Conservation (phyloP, 139 green algal species). For the Chlorella sp. region DNA sequence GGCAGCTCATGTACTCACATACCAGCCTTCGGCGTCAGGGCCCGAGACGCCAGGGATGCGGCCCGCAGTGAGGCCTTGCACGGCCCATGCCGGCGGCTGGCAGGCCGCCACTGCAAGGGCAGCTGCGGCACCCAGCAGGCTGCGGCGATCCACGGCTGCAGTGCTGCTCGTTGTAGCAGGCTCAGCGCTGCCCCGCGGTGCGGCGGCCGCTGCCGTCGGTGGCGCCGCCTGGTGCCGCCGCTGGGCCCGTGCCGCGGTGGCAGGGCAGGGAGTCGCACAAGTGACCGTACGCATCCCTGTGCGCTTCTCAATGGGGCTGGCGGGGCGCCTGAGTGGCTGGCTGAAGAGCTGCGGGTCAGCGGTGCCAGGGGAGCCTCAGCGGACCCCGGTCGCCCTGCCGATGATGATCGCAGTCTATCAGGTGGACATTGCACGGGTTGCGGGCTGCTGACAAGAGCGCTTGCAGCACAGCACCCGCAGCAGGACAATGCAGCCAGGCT, state of each 20-base stretch:
- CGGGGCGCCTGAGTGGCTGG: background rate
- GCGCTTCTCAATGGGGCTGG: background rate
- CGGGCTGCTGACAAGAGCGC: no score
- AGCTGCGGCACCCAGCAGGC: slow-evolving; percentile 11
- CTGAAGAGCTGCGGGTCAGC: background rate
- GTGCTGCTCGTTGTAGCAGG: background rate
- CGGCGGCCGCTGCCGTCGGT: background rate
- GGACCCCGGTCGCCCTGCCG: background rate
- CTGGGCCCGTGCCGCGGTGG: background rate
- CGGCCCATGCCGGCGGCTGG: slow-evolving; percentile 45
- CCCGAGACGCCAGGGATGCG: slow-evolving; percentile 70
- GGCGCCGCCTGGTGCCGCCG: background rate
- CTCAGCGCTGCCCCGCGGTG: background rate
- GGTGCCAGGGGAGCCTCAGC: background rate
- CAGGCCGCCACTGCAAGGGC: background rate
- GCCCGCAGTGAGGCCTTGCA: slow-evolving; percentile 81
- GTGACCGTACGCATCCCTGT: background rate
- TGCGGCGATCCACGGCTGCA: background rate
- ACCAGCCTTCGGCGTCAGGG: background rate
- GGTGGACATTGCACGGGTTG: background rate
- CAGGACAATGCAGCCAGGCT: no score
- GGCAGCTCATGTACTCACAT: no score
- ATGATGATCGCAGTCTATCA: background rate
- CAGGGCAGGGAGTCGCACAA: background rate
- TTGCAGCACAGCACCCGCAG: no score